phyloP scores from a whole-genome alignment of 257 asterid species.

The Plantago elongata region DNA sequence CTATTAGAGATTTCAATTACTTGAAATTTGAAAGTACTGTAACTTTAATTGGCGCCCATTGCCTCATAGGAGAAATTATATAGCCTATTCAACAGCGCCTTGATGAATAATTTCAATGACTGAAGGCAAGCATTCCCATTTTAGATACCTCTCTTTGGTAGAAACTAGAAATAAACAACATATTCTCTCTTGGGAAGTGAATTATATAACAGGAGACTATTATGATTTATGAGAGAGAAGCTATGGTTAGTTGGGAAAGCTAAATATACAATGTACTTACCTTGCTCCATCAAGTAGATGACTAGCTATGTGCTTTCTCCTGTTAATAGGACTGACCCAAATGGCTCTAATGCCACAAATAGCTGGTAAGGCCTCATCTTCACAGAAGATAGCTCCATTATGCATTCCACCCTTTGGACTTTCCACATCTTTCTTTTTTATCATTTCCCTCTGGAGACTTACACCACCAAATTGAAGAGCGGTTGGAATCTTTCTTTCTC shows the following conservation, averaged over 20 bases:
- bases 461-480: constrained; percentile 67
- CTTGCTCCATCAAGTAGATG: constrained; percentile 69
- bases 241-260: constrained; percentile 6
- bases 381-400: constrained; percentile 47
- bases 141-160: background rate
- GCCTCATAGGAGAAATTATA: too few species aligned
- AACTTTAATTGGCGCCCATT: too few species aligned
- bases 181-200: constrained; percentile 4
- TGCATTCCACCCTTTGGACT: constrained; percentile 27
- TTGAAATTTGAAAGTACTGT: too few species aligned
- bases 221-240: constrained; percentile 2
- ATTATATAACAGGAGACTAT: background rate
- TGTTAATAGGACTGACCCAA: constrained; percentile 74
- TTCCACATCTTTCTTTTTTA: constrained; percentile 33
- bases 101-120: background rate
- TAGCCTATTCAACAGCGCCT: too few species aligned
- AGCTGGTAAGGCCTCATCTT: constrained; percentile 55
- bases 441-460: constrained; percentile 56
- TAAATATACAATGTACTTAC: constrained; percentile 28
- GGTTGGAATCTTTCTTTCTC: constrained; percentile 32
- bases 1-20: too few species aligned
- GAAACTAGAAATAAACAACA: background rate
- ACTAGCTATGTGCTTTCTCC: constrained; percentile 74
- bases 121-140: background rate
- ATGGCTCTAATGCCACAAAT: constrained; percentile 80